phyloP scores from a whole-genome alignment of 1,284 basidiomycete genomes.

The Ustilago xerochloae region DNA sequence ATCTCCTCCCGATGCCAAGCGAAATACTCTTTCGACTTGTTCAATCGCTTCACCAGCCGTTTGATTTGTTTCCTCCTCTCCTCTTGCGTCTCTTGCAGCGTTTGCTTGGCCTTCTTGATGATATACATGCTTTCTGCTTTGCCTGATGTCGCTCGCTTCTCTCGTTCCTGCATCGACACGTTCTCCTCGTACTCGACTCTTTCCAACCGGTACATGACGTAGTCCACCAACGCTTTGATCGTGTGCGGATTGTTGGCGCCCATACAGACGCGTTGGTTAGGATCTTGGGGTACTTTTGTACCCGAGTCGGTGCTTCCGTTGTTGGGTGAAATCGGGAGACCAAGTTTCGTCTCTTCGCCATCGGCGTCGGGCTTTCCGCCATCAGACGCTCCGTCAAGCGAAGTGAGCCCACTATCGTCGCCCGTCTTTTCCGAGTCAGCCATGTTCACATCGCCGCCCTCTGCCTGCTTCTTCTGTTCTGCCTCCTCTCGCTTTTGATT shows the following conservation, averaged over 20 bases:
- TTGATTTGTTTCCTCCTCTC: slow-evolving; percentile 33
- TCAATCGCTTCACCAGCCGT: slow-evolving; percentile 31
- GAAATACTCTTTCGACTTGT: slow-evolving; percentile 48
- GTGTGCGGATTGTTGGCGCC: slow-evolving; percentile 38
- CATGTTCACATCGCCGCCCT: slow-evolving; percentile 8
- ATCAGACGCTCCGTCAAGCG: slow-evolving; percentile 18
- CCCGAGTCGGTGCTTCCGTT: too few relatives aligned
- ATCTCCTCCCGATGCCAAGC: slow-evolving; percentile 50
- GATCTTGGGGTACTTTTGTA: too few relatives aligned
- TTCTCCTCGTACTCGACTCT: slow-evolving; percentile 47
- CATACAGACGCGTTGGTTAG: slow-evolving; percentile 34
- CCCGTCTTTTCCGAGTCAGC: neutral
- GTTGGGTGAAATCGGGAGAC: slow-evolving; percentile 11
- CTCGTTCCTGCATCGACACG: slow-evolving; percentile 33
- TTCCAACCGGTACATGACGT: slow-evolving; percentile 30
- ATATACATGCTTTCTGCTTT: slow-evolving; percentile 32
- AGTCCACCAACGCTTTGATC: slow-evolving; percentile 39
- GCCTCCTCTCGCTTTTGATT: slow-evolving; percentile 6
- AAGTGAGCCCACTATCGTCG: slow-evolving; percentile 39
- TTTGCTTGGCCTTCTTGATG: slow-evolving; percentile 44
- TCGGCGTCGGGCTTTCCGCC: neutral
- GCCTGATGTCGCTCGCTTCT: too few relatives aligned
- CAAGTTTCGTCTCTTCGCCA: slow-evolving; percentile 4
- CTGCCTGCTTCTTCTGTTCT: slow-evolving; percentile 1
- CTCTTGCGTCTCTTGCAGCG: slow-evolving; percentile 47